Evolutionary conservation across 75 land plant genomes (phyloP), one percentile per base, ranked within the genome.

Genomic region (Picea glauca): DNA sequence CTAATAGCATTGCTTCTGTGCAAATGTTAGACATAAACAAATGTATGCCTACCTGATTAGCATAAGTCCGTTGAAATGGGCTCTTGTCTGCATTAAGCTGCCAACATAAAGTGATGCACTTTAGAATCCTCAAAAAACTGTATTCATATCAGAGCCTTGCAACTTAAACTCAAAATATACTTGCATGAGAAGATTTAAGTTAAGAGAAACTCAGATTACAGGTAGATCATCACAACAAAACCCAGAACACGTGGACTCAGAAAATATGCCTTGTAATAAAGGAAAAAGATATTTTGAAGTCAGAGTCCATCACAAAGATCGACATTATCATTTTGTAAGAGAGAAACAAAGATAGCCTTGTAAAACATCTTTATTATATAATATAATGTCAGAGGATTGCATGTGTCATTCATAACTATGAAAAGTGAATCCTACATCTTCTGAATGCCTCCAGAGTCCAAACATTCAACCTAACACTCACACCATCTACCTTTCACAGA

Each of bases 21-120:
- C 15, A 26, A 76, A 43, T 11, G 15, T 33, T 77, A 40, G 66
- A 32, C 9, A 7, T 17, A 77, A 77, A 15, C 30, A 60, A 60
- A 65, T 6, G 21, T 18, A 54, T 50, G 33, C 18, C 23, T 81
- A 89, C 91, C 90, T 89, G 91, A 74, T 87, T 89, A 57, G 91
- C 91, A 78, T 87, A 89, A 62, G 86, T 89, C 40, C 91, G 86
- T 72, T 89, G 91, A 77, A 87, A 87, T 56, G 91, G 91, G 57
- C 91, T 89, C 78, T 89, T 89, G 21, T 84, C 90, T 58, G 91
- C 86, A 80, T 89, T 89, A 13, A 89, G 80, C 91, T 89, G 91
- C 74, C 78, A 81, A 58, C 66, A 67, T 30, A 72, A 46, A 50
- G 74, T 50, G 40, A 31, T 9, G 23, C 21, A 2, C 23, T 18